Evolutionary conservation across 2,329 filamentous ascomycete species (phyloP), one percentile per base, ranked within the genome.

Genomic region (Lachnellula arida): DNA sequence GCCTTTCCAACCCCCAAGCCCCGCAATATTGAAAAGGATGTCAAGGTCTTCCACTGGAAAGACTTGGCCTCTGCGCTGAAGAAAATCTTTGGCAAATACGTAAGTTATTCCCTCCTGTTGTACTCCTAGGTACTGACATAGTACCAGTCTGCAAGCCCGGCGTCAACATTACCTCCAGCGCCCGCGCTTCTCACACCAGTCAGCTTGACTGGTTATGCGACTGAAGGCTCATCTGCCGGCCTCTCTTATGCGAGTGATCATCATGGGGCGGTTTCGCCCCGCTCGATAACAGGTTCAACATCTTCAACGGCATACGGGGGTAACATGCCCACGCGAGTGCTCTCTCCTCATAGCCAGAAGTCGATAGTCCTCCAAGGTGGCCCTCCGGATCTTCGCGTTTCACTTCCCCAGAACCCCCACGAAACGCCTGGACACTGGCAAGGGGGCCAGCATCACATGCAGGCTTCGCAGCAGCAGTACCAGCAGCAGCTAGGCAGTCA

Each of bases 1-100:
- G 90, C 85, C 1, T 97, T 97, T 69, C 91, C 91, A 12, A 89
- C 88, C 58, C 94, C 94, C 2, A 97, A 97, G 74, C 94, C 94
- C 17, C 82, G 94, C 60, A 97, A 97, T 69, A 99, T 99, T 62
- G 94, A 97, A 77, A 99, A 99, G 76, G 93, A 97, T 68, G 92
- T 99, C 70, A 99, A 99, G 75, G 94, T 97, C 12, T 99, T 97
- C 69, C 88, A 91, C 4, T 99, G 94, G 94, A 94, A 91, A 73
- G 90, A 94, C 58, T 79, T 99, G 46, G 82, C 84, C 49, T 82
- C 85, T 58, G 93, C 94, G 0, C 80, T 99, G 63, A 96, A 95
- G 81, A 99, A 99, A 78, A 97, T 99, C 68, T 96, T 99, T 70
- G 87, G 90, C 67, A 99, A 99, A 87, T 99, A 97, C 60, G 69